Conservation (phyloP, 495 filamentous ascomycete genomes). For the Aspergillus bertholletiae region DNA sequence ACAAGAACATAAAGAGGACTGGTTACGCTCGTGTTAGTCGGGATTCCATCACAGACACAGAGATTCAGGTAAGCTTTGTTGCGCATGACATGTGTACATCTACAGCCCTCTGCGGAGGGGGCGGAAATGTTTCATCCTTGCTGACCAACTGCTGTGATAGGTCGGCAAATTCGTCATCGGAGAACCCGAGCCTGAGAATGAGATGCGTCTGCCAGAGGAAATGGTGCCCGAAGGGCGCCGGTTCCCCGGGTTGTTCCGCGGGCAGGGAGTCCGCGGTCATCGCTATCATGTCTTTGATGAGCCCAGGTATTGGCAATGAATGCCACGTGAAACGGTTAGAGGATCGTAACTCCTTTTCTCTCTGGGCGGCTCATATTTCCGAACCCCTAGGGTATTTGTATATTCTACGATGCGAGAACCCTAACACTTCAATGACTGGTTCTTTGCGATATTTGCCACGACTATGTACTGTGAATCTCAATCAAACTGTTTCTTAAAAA, state of each 20-base stretch:
- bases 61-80: constrained; percentile 70
- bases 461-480: constrained; percentile 2
- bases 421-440: not conserved
- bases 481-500: not conserved
- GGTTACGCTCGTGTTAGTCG: constrained; percentile 89
- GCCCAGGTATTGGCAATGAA: constrained; percentile 67
- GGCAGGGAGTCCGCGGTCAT: constrained; percentile 84
- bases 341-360: not conserved
- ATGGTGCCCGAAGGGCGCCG: constrained; percentile 69
- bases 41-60: constrained; percentile 93
- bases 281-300: constrained; percentile 94
- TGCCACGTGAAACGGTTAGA: not conserved
- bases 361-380: not conserved
- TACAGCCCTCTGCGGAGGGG: not conserved
- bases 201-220: constrained; percentile 57
- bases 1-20: constrained; percentile 79
- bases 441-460: constrained; percentile 1
- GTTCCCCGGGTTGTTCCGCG: constrained; percentile 87
- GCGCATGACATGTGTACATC: not conserved
- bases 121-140: not conserved
- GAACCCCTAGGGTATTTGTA: not conserved
- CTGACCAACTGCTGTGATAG: constrained; percentile 32
- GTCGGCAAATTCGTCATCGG: constrained; percentile 94
- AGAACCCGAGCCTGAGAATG: constrained; percentile 56
- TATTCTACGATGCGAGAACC: not conserved